Percentiles rank a stretch among this genome's conserved stretches.
These are phyloP conservation scores for Aspergillus calidoustus DNA, from an alignment of 2,329 filamentous ascomycete genomes.

Conservation along the genomic window DNA sequence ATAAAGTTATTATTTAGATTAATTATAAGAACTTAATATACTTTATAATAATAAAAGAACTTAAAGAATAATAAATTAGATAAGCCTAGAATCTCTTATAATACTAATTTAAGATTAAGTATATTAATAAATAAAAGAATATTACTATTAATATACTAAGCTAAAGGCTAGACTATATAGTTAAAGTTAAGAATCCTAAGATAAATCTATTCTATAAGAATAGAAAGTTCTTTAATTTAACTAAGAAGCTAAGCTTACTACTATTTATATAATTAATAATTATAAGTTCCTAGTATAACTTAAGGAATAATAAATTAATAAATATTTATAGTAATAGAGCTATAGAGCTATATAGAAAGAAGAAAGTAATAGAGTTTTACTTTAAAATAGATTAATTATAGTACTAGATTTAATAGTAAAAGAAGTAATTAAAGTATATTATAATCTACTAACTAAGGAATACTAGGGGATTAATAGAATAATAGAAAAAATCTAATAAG, in stretches of 20 bases:
- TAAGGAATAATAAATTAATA: not conserved
- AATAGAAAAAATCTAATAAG: not conserved
- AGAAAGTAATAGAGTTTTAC: not conserved
- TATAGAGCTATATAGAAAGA: not conserved
- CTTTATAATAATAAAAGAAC: not conserved
- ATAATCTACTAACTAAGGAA: not conserved
- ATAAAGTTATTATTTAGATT: constrained; percentile 4
- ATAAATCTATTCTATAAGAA: not conserved
- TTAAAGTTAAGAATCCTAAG: constrained; percentile 8
- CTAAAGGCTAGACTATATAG: not conserved
- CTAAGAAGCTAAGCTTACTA: not conserved
- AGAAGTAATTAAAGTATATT: constrained; percentile 2
- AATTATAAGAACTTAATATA: constrained; percentile 7
- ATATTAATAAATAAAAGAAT: constrained; percentile 11
- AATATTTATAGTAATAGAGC: not conserved
- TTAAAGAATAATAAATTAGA: not conserved
- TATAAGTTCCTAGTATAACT: not conserved
- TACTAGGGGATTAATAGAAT: constrained; percentile 1
- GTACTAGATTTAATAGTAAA: not conserved
- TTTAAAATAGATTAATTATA: not conserved
- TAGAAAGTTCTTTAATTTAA: not conserved
- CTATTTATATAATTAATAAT: not conserved
- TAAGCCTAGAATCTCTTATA: not conserved
- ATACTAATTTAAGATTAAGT: constrained; percentile 4
- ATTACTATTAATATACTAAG: not conserved